Base-by-base conservation (phyloP, 2,329 filamentous ascomycete species). In the Scedosporium apiospermum region DNA sequence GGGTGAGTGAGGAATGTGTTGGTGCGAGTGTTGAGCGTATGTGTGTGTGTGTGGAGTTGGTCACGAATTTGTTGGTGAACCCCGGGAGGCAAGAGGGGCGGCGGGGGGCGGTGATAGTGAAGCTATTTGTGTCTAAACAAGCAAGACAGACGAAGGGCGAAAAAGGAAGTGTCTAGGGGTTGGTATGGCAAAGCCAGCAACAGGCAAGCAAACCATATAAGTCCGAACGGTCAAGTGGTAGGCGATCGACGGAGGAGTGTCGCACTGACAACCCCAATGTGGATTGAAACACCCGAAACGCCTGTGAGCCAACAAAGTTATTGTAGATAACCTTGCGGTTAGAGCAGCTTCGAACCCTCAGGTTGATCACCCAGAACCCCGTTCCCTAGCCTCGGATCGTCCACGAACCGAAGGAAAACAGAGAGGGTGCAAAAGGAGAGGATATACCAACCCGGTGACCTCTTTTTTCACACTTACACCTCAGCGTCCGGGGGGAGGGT, bases 221-320 rank as follows among this genome's bases (percentile, higher is more conserved):
- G 60, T 61, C 49, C 6, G 18, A 51, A 57, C 1, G 18, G 26
- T 23, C 27, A 55, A 55, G 51, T 18, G 23, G 46, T 21, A 64
- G 23, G 49, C 18, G 63, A 64, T 64, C 63, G 46, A 34, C 63
- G 60, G 41, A 57, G 42, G 63, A 62, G 60, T 58, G 57, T 64
- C 63, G 63, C 63, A 64, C 63, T 64, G 63, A 62, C 60, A 58
- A 51, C 46, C 46, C 59, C 60, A 62, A 57, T 18, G 57, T 42
- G 51, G 46, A 64, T 64, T 64, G 63, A 64, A 64, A 64, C 63
- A 46, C 53, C 60, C 63, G 63, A 64, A 64, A 64, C 63, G 59
- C 60, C 41, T 27, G 57, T 55, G 60, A 62, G 63, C 60, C 63
- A 64, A 55, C 60, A 59, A 44, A 42, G 41, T 49, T 51, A 23